Evolutionary conservation across 768 basidiomycete species (phyloP).

Genomic region (Tylopilus intermedius): DNA sequence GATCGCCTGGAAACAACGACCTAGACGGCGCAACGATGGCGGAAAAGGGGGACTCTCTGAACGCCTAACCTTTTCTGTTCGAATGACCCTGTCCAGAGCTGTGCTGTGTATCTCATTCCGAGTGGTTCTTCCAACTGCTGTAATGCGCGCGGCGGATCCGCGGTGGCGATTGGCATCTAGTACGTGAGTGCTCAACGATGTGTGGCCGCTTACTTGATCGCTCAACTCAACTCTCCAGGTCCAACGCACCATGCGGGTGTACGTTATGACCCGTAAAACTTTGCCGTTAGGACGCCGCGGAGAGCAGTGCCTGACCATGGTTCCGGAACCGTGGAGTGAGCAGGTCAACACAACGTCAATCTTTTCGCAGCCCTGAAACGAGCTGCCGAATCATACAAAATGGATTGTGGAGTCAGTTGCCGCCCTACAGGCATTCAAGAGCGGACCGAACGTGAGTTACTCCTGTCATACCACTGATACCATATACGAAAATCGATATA

Average conservation of each 20-base stretch:
- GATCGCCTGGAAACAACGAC: neutral
- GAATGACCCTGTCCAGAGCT: conserved; percentile 1
- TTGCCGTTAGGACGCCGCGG: conserved; percentile 19
- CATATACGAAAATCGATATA: conserved; percentile 21
- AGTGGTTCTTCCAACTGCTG: neutral
- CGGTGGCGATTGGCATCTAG: neutral
- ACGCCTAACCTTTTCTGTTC: neutral
- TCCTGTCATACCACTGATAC: conserved; percentile 15
- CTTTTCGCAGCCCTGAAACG: conserved; percentile 18
- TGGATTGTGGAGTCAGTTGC: conserved; percentile 4
- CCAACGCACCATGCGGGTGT: conserved; percentile 5
- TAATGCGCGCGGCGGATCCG: neutral
- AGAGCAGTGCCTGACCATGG: conserved; percentile 12
- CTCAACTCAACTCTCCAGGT: conserved; percentile 1
- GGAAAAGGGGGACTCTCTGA: neutral
- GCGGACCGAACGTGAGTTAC: conserved; percentile 14
- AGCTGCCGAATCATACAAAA: conserved; percentile 2
- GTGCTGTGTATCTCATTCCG: neutral
- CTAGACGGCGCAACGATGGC: neutral
- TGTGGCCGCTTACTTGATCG: conserved; percentile 3
- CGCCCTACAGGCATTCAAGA: conserved; percentile 5
- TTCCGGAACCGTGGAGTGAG: conserved; percentile 27
- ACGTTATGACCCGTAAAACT: conserved; percentile 3
- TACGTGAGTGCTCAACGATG: neutral
- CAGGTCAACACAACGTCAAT: conserved; percentile 13